These are phyloP conservation scores for Kazachstania kunashirensis DNA, from an alignment of 805 yeast species.

Conservation along the genomic window DNA sequence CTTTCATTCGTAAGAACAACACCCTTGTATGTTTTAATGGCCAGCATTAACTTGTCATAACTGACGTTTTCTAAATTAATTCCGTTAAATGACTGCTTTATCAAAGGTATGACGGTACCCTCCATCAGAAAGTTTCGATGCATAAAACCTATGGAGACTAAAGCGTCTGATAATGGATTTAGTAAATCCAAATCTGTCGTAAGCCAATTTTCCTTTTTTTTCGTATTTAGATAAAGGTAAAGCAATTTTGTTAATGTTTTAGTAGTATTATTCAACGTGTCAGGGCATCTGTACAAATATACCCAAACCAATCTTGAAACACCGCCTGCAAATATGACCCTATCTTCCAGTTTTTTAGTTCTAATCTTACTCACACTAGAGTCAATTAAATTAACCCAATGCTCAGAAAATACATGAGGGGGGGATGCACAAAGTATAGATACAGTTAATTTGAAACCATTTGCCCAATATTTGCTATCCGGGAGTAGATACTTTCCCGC, in stretches of 20 bases:
- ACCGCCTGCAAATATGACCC: conserved; percentile 52
- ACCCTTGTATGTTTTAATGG: conserved; percentile 61
- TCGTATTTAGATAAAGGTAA: conserved; percentile 43
- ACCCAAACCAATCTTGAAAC: conserved; percentile 81
- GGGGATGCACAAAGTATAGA: conserved; percentile 77
- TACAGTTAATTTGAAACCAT: conserved; percentile 56
- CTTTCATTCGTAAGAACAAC: conserved; percentile 56
- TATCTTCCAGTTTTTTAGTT: conserved; percentile 45
- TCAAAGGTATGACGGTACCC: conserved; percentile 60
- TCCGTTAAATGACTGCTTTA: conserved; percentile 53
- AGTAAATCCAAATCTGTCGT: conserved; percentile 51
- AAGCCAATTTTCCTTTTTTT: conserved; percentile 69
- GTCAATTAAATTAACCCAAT: conserved; percentile 69
- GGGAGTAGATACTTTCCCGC: conserved; percentile 38
- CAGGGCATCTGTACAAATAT: conserved; percentile 74
- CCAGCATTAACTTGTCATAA: conserved; percentile 63
- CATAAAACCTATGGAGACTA: conserved; percentile 71
- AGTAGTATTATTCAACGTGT: conserved; percentile 78
- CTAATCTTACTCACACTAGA: conserved; percentile 49
- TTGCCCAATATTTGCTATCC: conserved; percentile 51
- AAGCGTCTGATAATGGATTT: conserved; percentile 57
- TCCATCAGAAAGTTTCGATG: conserved; percentile 75
- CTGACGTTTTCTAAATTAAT: conserved; percentile 47
- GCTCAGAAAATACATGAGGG: conserved; percentile 54
- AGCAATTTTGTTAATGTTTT: conserved; percentile 63